These are phyloP conservation scores for Glycine tomentella DNA, from an alignment of 306 rosid species.

Conservation along the genomic window DNA sequence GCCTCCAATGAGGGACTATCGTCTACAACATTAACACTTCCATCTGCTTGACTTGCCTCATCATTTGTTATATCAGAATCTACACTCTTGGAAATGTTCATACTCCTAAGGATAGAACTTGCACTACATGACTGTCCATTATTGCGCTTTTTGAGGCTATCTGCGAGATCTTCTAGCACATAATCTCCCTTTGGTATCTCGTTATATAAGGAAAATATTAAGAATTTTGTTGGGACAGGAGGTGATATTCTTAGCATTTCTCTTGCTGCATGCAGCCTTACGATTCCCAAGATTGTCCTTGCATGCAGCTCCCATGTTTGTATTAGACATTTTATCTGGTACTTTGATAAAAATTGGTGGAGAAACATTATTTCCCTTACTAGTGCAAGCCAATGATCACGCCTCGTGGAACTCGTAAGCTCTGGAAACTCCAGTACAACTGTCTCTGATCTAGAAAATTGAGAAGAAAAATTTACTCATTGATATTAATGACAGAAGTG, in stretches of 20 bases:
- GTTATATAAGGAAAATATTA: constrained; percentile 79
- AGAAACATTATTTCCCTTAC: constrained; percentile 75
- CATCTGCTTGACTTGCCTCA: constrained; percentile 41
- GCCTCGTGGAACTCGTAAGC: constrained; percentile 89
- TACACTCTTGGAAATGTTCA: constrained; percentile 55
- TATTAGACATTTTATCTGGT: constrained; percentile 53
- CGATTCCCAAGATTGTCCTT: constrained; percentile 81
- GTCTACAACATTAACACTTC: constrained; percentile 37
- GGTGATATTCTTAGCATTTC: constrained; percentile 91
- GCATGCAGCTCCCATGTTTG: constrained; percentile 90
- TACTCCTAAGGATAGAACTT: constrained; percentile 61
- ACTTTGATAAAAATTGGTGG: constrained; percentile 69
- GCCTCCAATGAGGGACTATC: constrained; percentile 59
- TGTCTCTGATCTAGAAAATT: constrained; percentile 54
- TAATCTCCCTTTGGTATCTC: constrained; percentile 92
- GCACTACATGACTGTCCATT: constrained; percentile 71
- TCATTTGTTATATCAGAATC: constrained; percentile 46
- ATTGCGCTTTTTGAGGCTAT: constrained; percentile 62
- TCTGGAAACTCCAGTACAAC: constrained; percentile 84
- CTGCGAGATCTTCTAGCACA: constrained; percentile 80
- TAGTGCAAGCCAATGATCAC: constrained; percentile 93
- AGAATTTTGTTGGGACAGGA: constrained; percentile 83
- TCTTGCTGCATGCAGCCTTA: constrained; percentile 93
- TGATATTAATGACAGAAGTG: neutral
- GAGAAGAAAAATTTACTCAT: constrained; percentile 12